Evolutionary conservation across 1,284 basidiomycete genomes (phyloP), one percentile per base, ranked within the genome.

Genomic region (Naganishia sp.): DNA sequence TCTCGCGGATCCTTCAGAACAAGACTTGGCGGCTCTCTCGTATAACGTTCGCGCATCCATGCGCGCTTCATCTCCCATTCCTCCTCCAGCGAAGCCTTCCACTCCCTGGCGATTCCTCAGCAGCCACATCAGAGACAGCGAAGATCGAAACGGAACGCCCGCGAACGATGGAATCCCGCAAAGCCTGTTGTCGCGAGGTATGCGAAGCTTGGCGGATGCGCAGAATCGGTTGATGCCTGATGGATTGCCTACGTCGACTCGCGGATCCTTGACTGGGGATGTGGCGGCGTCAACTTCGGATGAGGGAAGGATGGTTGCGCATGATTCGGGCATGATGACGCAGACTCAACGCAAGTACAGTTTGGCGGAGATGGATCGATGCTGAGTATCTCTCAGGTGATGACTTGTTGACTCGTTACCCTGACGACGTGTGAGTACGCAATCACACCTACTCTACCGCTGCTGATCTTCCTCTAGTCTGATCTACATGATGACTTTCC

Each of bases 401-500:
- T 35, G 58, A 61, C 21, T 28, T 51, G 47, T 11, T 61, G 17
- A 61, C 58, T 61, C 58, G 58, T 18, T 61, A 61, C 18, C 58
- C 58, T 41, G 58, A 61, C 35, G 58, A 61, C 28, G 49, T 61
- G 58, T 61, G 13, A 51, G 58, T 28, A 7, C 32, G 10, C 31
- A 13, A 10, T 18, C 41, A 5, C 1, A 15, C 13, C 25, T 18
- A 25, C 23, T 42, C 23, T 15, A 23, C 15, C 17, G 1, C 5
- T 6, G 9, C 58, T 61, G 43, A 61, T 47, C 35, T n/a, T 21
- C 35, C 9, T 10, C 23, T 28, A 61, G 58, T 7, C 25, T 61
- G 35, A 61, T 61, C 47, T 61, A 61, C 47, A 61, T 61, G 58
- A 61, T 61, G 58, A 61, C 58, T 21, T 61, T 61, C 28, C 49